phyloP scores from a whole-genome alignment of 352 stramenopile species.

The Globisporangium apiculatum region DNA sequence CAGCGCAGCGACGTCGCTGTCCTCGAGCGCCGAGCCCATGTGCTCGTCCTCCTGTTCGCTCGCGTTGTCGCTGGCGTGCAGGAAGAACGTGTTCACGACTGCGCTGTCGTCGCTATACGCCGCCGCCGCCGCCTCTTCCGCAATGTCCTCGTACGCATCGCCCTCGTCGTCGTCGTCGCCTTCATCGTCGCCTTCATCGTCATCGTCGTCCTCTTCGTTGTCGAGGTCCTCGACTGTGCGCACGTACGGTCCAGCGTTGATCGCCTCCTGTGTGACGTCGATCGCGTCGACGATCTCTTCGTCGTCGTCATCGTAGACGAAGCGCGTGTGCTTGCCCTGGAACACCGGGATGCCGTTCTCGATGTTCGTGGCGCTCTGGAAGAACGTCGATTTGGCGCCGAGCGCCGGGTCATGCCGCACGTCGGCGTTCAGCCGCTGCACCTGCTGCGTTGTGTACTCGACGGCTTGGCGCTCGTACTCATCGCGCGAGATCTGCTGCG shows the following conservation, averaged over 20 bases:
- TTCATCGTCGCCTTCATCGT: conserved; percentile 31
- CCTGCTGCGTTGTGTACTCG: conserved; percentile 58
- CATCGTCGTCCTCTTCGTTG: conserved; percentile 25
- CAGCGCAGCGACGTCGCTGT: conserved; percentile 31
- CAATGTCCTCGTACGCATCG: conserved; percentile 15
- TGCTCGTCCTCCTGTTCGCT: conserved; percentile 19
- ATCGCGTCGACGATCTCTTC: conserved; percentile 57
- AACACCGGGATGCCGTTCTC: conserved; percentile 55
- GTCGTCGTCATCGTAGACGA: conserved; percentile 72
- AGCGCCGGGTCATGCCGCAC: conserved; percentile 45
- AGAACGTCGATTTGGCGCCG: conserved; percentile 50
- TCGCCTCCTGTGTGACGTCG: conserved; percentile 53
- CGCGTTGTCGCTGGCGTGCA: conserved; percentile 7
- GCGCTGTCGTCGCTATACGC: conserved; percentile 6
- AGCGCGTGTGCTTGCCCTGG: conserved; percentile 73
- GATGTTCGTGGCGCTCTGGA: conserved; percentile 56
- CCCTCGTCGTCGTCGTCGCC: conserved; percentile 19
- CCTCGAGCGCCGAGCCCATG: conserved; percentile 10
- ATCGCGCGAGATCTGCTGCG: conserved; percentile 33
- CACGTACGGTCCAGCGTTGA: conserved; percentile 39
- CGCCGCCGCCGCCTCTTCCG: neutral
- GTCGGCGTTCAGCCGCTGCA: conserved; percentile 53
- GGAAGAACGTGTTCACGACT: conserved; percentile 14
- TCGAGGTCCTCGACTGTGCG: conserved; percentile 59
- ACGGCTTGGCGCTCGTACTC: conserved; percentile 60